A percentile compares a stretch with the other conserved stretches of the same genome.
phyloP scores from a whole-genome alignment of 202 grass and related monocot species.

The Schoenoplectus tabernaemontani region DNA sequence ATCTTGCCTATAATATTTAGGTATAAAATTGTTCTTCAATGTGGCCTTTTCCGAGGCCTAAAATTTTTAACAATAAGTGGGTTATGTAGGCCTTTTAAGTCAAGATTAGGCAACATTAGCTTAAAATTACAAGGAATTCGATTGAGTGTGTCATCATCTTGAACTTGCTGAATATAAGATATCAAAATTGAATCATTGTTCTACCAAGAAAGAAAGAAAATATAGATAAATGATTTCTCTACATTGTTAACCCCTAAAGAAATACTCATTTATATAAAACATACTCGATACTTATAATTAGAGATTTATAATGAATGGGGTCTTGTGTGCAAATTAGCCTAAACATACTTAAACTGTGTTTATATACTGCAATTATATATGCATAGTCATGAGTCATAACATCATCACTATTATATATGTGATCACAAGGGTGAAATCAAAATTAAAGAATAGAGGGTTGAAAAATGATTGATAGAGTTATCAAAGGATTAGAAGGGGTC shows the following conservation, averaged over 20 bases:
- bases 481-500: no score
- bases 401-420: not conserved
- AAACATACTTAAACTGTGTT: not conserved
- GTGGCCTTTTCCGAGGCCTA: not conserved
- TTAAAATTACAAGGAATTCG: not conserved
- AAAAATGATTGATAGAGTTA: no score
- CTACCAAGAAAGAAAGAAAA: not conserved
- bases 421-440: no score
- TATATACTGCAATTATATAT: not conserved
- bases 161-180: not conserved
- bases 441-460: no score
- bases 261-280: no score
- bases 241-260: not conserved
- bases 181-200: not conserved
- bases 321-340: not conserved
- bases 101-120: conserved; percentile 8
- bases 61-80: not conserved
- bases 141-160: not conserved
- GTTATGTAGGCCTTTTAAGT: not conserved
- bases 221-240: not conserved
- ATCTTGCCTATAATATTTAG: conserved; percentile 2
- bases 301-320: not conserved
- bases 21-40: not conserved
- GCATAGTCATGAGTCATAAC: not conserved
- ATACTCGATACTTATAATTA: no score